Percentiles rank a stretch among this genome's conserved stretches.
These are phyloP conservation scores for Mitragyna speciosa DNA, from an alignment of 257 asterid genomes.

Conservation along the genomic window DNA sequence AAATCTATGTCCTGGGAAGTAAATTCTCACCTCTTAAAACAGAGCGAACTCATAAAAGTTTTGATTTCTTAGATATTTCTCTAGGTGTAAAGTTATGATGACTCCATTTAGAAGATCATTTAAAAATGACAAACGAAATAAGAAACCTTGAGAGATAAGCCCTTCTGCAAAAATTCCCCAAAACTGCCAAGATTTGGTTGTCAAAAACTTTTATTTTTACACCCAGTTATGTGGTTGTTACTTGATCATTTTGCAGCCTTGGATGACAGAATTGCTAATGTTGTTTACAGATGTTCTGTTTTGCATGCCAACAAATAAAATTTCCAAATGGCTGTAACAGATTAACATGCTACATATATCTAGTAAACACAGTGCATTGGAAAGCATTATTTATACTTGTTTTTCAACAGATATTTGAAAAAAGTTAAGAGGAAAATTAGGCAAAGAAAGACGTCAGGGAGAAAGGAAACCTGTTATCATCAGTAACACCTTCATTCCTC, in stretches of 20 bases:
- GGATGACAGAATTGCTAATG: too few species aligned
- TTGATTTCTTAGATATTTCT: neutral
- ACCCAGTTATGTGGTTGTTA: neutral
- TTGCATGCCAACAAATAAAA: neutral
- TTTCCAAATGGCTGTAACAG: neutral
- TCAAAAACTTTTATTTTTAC: neutral
- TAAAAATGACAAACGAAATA: neutral
- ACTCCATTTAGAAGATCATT: neutral
- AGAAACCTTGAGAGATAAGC: neutral
- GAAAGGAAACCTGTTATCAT: slow-evolving; percentile 72
- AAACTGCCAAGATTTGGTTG: neutral
- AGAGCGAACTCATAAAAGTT: neutral
- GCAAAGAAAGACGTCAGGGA: neutral
- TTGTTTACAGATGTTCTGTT: neutral
- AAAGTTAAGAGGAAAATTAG: neutral
- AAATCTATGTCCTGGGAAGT: neutral
- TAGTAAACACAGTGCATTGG: neutral
- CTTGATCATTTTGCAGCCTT: too few species aligned
- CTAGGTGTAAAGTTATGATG: neutral
- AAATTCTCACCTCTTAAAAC: neutral
- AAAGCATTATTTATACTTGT: neutral
- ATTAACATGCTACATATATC: neutral
- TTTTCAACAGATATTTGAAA: neutral
- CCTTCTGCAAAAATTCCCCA: neutral
- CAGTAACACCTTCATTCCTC: slow-evolving; percentile 86